Conservation (phyloP, 2,329 filamentous ascomycete genomes). For the Zalaria obscura region DNA sequence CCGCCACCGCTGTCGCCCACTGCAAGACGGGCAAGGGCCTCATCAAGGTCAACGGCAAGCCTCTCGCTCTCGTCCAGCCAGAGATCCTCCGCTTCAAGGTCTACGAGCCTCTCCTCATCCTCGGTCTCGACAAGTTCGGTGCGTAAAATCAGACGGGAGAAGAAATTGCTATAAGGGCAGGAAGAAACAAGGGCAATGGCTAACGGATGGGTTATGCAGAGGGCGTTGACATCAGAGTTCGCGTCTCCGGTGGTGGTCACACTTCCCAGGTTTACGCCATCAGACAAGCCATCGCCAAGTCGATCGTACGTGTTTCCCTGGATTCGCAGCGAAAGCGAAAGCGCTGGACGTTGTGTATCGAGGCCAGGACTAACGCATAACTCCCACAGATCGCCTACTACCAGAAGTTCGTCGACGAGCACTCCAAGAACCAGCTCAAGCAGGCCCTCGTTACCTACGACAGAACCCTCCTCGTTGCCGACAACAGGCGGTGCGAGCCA, state of each 20-base stretch:
- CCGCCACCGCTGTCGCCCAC: conserved; percentile 65
- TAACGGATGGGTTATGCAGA: conserved; percentile 24
- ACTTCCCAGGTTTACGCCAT: conserved; percentile 95
- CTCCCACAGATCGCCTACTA: conserved; percentile 64
- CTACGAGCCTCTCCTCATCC: conserved; percentile 96
- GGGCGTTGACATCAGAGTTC: conserved; percentile 92
- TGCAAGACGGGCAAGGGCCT: conserved; percentile 87
- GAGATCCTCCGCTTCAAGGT: conserved; percentile 99
- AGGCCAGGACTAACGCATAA: conserved; percentile 2
- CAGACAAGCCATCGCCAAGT: conserved; percentile 97
- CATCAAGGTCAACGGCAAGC: conserved; percentile 97
- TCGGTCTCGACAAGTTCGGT: conserved; percentile 93
- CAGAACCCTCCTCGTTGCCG: conserved; percentile 92
- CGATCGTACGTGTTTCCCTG: conserved; percentile 41
- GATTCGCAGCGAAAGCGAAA: too few relatives aligned
- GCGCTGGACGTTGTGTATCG: too few relatives aligned
- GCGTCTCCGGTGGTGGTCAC: conserved; percentile 94
- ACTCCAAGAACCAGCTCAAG: conserved; percentile 99
- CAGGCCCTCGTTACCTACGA: conserved; percentile 91
- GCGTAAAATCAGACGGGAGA: conserved; percentile 14
- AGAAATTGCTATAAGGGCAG: neutral
- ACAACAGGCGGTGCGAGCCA: conserved; percentile 98
- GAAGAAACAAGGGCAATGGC: conserved; percentile 1
- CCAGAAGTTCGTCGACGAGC: conserved; percentile 99
- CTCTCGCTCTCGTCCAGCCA: conserved; percentile 84